Evolutionary conservation across 495 filamentous ascomycete species (phyloP).

Genomic region (Polyplosphaeria fusca): DNA sequence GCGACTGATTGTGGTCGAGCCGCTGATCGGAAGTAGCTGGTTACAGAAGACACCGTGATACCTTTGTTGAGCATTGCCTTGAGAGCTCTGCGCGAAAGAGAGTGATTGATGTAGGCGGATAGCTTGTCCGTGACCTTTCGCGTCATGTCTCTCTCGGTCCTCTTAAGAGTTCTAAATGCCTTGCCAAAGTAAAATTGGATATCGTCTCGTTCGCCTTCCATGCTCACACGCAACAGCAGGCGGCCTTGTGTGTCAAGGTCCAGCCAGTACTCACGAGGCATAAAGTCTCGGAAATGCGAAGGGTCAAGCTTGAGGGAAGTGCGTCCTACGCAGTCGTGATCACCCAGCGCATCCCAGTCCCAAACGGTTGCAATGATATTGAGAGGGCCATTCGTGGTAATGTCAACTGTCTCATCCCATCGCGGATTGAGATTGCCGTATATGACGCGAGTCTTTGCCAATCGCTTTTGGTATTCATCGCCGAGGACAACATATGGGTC

Average conservation of each 20-base stretch:
- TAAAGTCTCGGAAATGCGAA: slow-evolving; percentile 88
- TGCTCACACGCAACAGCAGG: slow-evolving; percentile 83
- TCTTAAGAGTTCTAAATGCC: slow-evolving; percentile 89
- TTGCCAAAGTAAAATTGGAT: slow-evolving; percentile 99
- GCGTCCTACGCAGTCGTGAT: slow-evolving; percentile 94
- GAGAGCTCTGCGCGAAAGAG: slow-evolving; percentile 77
- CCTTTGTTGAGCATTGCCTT: slow-evolving; percentile 69
- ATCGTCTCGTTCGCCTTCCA: slow-evolving; percentile 98
- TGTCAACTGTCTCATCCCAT: slow-evolving; percentile 97
- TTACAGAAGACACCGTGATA: slow-evolving; percentile 70
- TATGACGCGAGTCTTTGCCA: slow-evolving; percentile 90
- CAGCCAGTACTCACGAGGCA: slow-evolving; percentile 94
- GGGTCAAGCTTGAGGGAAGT: slow-evolving; percentile 95
- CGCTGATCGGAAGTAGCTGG: slow-evolving; percentile 68
- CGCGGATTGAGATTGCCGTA: slow-evolving; percentile 89
- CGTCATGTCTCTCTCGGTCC: slow-evolving; percentile 96
- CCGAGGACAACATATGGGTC: slow-evolving; percentile 97
- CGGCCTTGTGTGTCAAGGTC: slow-evolving; percentile 95
- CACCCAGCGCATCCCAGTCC: slow-evolving; percentile 97
- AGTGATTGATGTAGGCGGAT: slow-evolving; percentile 89
- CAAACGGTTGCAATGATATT: slow-evolving; percentile 97
- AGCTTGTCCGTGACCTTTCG: slow-evolving; percentile 97
- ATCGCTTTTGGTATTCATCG: slow-evolving; percentile 97
- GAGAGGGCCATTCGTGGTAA: slow-evolving; percentile 83
- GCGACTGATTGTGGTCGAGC: slow-evolving; percentile 51